Percentiles rank a stretch among this genome's conserved stretches.
These are phyloP conservation scores for Fusarium vanettenii DNA, from an alignment of 2,329 filamentous ascomycete species.

Conservation along the genomic window DNA sequence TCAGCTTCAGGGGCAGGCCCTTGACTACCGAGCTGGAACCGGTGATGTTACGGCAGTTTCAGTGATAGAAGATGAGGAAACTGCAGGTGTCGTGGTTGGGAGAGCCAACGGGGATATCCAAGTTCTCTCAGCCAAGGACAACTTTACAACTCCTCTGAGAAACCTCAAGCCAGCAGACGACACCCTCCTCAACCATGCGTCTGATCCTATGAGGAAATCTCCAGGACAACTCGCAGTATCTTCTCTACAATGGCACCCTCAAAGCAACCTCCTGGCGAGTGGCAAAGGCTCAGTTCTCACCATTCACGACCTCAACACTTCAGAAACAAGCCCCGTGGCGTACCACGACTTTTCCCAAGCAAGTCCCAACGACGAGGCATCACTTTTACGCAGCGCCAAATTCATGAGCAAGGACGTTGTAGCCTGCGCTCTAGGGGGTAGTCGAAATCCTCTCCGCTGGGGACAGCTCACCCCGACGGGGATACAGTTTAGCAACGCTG, in stretches of 20 bases:
- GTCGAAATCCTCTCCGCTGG: constrained; percentile 57
- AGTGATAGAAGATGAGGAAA: constrained; percentile 51
- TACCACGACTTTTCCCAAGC: constrained; percentile 43
- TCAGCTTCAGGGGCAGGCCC: constrained; percentile 50
- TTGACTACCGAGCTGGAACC: constrained; percentile 56
- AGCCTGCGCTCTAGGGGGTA: constrained; percentile 58
- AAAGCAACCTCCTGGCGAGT: constrained; percentile 45
- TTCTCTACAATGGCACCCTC: constrained; percentile 49
- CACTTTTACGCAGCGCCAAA: constrained; percentile 51
- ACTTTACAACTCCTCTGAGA: constrained; percentile 42
- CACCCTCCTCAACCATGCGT: constrained; percentile 2
- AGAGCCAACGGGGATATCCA: constrained; percentile 62
- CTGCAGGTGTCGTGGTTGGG: constrained; percentile 56
- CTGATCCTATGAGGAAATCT: constrained; percentile 39
- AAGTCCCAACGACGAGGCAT: constrained; percentile 31
- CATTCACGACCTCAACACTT: constrained; percentile 43
- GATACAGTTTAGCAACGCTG: constrained; percentile 50
- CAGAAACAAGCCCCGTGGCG: constrained; percentile 31
- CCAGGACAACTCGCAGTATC: constrained; percentile 47
- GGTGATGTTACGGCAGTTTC: constrained; percentile 63
- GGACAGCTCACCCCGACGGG: constrained; percentile 60
- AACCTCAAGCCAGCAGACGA: constrained; percentile 32
- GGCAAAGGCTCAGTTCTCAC: constrained; percentile 46
- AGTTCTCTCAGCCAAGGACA: constrained; percentile 54
- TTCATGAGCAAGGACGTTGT: constrained; percentile 59